phyloP scores from a whole-genome alignment of 2,329 filamentous ascomycete genomes.

The Penicillium freii region DNA sequence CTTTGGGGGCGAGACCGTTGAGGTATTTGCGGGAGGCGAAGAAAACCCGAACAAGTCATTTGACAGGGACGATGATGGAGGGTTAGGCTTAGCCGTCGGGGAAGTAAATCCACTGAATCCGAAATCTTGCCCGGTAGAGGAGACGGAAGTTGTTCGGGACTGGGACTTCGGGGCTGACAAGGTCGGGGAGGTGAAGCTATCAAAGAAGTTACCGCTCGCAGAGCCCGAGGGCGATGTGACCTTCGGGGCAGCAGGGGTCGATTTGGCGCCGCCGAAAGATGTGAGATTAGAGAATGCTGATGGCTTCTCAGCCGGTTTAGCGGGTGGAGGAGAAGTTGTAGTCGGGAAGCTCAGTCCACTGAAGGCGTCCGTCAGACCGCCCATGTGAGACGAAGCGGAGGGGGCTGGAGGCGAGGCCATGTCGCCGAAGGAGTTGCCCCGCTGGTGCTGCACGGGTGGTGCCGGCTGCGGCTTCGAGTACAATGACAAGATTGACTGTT shows the following conservation, averaged over 20 bases:
- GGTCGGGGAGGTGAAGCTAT: constrained; percentile 63
- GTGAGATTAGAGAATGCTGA: constrained; percentile 64
- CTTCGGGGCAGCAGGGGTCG: constrained; percentile 46
- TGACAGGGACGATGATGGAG: constrained; percentile 56
- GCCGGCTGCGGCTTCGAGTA: constrained; percentile 78
- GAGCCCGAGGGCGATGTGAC: constrained; percentile 51
- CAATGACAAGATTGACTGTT: constrained; percentile 93
- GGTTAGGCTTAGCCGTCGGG: constrained; percentile 46
- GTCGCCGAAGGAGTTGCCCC: constrained; percentile 64
- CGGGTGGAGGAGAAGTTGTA: constrained; percentile 40
- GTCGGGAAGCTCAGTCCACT: constrained; percentile 63
- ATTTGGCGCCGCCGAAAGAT: constrained; percentile 52
- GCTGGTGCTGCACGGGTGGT: constrained; percentile 50
- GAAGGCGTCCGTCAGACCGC: constrained; percentile 80
- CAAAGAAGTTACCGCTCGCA: constrained; percentile 77
- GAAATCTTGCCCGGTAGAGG: constrained; percentile 61
- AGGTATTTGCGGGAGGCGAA: constrained; percentile 44
- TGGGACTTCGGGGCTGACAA: constrained; percentile 47
- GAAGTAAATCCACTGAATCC: constrained; percentile 63
- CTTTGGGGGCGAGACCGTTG: constrained; percentile 47
- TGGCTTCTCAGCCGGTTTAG: constrained; percentile 50
- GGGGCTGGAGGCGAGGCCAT: constrained; percentile 56
- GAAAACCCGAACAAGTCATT: constrained; percentile 80
- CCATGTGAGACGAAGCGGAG: constrained; percentile 41
- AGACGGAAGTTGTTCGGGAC: constrained; percentile 51